phyloP scores from a whole-genome alignment of 768 basidiomycete species.

The Mycena vitilis region DNA sequence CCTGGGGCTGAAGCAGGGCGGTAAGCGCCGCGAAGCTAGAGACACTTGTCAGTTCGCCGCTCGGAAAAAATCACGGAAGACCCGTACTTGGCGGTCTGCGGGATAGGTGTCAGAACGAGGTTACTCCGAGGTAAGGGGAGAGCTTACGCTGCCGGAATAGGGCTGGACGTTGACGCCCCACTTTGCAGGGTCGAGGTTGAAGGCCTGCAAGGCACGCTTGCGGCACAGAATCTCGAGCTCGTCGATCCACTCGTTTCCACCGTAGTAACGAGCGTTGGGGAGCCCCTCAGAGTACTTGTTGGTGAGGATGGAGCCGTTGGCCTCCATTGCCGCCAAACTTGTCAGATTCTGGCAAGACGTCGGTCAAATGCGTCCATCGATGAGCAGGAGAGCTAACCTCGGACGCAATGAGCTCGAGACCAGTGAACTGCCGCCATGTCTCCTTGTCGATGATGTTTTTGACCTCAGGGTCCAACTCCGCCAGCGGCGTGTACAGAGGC shows the following conservation, averaged over 20 bases:
- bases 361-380: conserved; percentile 21
- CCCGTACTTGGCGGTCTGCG: conserved; percentile 87
- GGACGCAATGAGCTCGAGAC: conserved; percentile 98
- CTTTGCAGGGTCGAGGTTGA: conserved; percentile 90
- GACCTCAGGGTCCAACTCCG: conserved; percentile 94
- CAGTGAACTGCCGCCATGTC: conserved; percentile 98
- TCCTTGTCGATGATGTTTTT: conserved; percentile 99
- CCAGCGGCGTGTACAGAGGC: conserved; percentile 86
- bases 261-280: conserved; percentile 96
- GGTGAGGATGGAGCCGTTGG: conserved; percentile 97
- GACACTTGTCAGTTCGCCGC: conserved; percentile 29
- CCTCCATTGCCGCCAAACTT: conserved; percentile 94
- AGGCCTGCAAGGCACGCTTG: conserved; percentile 94
- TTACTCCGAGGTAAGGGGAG: conserved; percentile 3
- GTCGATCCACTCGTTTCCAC: conserved; percentile 98
- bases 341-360: conserved; percentile 84
- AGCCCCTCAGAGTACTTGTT: conserved; percentile 99
- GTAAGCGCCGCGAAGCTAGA: conserved; percentile 95
- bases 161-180: conserved; percentile 99
- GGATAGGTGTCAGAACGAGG: conserved; percentile 33
- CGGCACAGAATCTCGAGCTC: conserved; percentile 95
- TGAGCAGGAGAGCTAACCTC: conserved; percentile 68
- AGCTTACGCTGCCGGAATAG: conserved; percentile 88
- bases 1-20: conserved; percentile 95
- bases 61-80: not conserved